These are phyloP conservation scores for Boletus tomentosulus DNA, from an alignment of 768 basidiomycete species.

Conservation along the genomic window DNA sequence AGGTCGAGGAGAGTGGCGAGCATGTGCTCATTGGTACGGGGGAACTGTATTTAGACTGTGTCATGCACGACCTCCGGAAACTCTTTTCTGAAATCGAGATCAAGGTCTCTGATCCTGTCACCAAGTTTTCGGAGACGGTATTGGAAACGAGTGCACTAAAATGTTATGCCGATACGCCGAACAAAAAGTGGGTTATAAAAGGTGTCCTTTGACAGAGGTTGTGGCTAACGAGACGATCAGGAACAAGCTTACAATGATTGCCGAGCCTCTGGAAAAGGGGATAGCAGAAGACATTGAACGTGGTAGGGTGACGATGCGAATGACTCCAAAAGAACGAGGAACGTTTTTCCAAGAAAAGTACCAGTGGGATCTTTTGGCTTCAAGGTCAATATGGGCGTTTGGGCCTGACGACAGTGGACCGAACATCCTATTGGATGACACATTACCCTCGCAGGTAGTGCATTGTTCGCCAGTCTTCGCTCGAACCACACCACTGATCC, in stretches of 20 bases:
- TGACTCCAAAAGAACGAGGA: conserved; percentile 93
- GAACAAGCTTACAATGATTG: conserved; percentile 98
- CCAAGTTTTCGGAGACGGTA: conserved; percentile 97
- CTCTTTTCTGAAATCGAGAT: conserved; percentile 98
- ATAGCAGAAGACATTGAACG: conserved; percentile 96
- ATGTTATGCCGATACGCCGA: conserved; percentile 98
- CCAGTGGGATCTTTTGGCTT: conserved; percentile 96
- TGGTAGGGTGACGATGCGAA: conserved; percentile 89
- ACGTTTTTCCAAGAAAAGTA: conserved; percentile 96
- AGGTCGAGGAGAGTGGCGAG: conserved; percentile 98
- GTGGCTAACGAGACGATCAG: conserved; percentile 39
- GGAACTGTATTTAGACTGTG: conserved; percentile 93
- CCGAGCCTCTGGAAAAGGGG: conserved; percentile 93
- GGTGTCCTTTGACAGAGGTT: conserved; percentile 6
- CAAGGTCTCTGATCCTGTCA: conserved; percentile 98
- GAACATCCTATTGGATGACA: conserved; percentile 93
- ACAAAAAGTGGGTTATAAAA: conserved; percentile 76
- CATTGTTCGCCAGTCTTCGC: not conserved
- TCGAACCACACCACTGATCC: not conserved
- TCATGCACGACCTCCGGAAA: conserved; percentile 91
- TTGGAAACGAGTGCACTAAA: conserved; percentile 96
- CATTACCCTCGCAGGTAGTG: conserved; percentile 84
- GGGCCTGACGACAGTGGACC: conserved; percentile 95
- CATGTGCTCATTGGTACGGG: conserved; percentile 97
- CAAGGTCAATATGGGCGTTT: conserved; percentile 99